phyloP scores from a whole-genome alignment of 139 green algal genomes.

The Coccomyxa sp. region DNA sequence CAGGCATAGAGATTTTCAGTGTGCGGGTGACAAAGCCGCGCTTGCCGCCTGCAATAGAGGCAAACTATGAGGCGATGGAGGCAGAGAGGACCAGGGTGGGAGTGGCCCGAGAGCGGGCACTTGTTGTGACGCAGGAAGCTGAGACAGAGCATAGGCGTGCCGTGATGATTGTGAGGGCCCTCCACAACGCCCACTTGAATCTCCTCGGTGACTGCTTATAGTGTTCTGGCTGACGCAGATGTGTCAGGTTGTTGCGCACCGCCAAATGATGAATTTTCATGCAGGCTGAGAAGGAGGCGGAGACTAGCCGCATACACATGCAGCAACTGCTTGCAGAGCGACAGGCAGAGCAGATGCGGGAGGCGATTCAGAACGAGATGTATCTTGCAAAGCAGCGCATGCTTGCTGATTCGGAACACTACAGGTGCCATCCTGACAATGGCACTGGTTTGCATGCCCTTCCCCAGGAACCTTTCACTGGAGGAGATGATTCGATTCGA shows the following conservation, averaged over 20 bases:
- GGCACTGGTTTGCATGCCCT: not conserved
- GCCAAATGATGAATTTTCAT: not conserved
- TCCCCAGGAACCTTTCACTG: not conserved
- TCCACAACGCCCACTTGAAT: not conserved
- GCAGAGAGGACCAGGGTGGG: slow-evolving; percentile 46
- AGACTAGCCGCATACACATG: slow-evolving; percentile 41
- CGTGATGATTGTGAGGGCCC: slow-evolving; percentile 23
- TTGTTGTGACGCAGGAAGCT: slow-evolving; percentile 40
- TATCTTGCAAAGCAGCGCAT: slow-evolving; percentile 25
- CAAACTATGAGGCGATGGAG: slow-evolving; percentile 56
- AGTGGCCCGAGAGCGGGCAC: slow-evolving; percentile 42
- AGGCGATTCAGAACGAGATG: slow-evolving; percentile 47
- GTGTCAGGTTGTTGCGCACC: no score
- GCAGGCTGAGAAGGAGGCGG: slow-evolving; percentile 43
- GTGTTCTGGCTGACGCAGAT: no score
- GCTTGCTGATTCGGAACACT: slow-evolving; percentile 26
- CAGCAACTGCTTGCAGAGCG: slow-evolving; percentile 42
- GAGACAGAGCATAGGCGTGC: slow-evolving; percentile 38
- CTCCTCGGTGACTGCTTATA: no score
- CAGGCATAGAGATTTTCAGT: slow-evolving; percentile 56
- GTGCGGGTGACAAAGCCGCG: slow-evolving; percentile 53
- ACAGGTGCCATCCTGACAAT: slow-evolving; percentile 1
- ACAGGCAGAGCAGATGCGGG: slow-evolving; percentile 27
- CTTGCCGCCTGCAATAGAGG: slow-evolving; percentile 38
- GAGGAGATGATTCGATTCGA: not conserved